Evolutionary conservation across 352 stramenopile species (phyloP).

Genomic region (Phytophthora agathidicida): DNA sequence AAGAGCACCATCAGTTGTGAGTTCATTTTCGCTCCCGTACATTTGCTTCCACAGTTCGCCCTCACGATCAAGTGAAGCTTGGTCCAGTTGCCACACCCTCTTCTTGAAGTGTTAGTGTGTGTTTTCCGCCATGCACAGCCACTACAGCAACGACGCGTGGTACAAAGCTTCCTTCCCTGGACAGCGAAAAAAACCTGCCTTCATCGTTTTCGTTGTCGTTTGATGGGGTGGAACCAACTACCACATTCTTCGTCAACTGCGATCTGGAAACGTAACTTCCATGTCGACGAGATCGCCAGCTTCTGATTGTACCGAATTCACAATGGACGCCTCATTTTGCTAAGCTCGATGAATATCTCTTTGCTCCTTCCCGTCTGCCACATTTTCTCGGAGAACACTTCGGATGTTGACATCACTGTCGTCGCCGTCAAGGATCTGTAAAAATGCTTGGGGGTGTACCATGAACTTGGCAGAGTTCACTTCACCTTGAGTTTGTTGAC

Average conservation of each 20-base stretch:
- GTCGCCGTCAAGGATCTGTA: constrained; percentile 37
- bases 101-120: constrained; percentile 63
- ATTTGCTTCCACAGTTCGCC: constrained; percentile 70
- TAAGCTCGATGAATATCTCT: constrained; percentile 36
- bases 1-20: constrained; percentile 18
- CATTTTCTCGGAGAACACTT: constrained; percentile 30
- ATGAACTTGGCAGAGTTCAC: constrained; percentile 14
- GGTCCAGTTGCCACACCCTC: constrained; percentile 76
- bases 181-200: constrained; percentile 8
- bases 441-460: constrained; percentile 53
- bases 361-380: background rate
- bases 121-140: constrained; percentile 37
- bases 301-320: constrained; percentile 31
- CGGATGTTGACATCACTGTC: constrained; percentile 11
- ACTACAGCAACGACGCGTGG: constrained; percentile 47
- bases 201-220: background rate
- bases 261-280: constrained; percentile 41
- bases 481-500: constrained; percentile 3
- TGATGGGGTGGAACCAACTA: constrained; percentile 21
- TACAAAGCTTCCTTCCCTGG: constrained; percentile 7
- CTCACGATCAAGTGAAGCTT: constrained; percentile 48
- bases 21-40: constrained; percentile 44
- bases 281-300: constrained; percentile 41
- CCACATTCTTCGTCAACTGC: constrained; percentile 49
- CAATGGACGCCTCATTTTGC: constrained; percentile 25